A percentile compares a stretch with the other conserved stretches of the same genome.
Conservation (phyloP, 208 protist genomes). For the Crithidia thermophila region DNA sequence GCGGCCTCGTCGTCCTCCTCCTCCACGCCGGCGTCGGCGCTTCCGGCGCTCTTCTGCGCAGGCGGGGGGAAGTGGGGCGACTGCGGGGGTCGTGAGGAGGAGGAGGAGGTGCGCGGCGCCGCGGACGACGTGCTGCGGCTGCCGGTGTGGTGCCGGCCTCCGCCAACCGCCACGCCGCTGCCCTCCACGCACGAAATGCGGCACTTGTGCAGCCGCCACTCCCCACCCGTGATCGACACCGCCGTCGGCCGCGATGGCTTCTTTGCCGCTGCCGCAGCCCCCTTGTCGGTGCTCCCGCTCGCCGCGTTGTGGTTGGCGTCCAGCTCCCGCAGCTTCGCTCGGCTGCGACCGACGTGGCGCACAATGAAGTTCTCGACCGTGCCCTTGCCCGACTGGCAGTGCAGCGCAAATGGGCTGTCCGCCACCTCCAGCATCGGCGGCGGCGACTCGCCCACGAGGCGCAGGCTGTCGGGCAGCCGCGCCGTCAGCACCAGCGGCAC, state of each 20-base stretch:
- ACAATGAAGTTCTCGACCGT: slow-evolving; percentile 81
- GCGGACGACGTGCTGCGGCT: neutral
- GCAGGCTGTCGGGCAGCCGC: slow-evolving; percentile 63
- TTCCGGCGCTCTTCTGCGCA: neutral
- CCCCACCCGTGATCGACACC: slow-evolving; percentile 63
- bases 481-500: slow-evolving; percentile 51
- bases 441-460: slow-evolving; percentile 69
- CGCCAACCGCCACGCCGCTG: slow-evolving; percentile 62
- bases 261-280: slow-evolving; percentile 19
- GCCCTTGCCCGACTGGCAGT: slow-evolving; percentile 63
- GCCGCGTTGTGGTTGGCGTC: slow-evolving; percentile 3
- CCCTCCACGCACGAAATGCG: slow-evolving; percentile 76
- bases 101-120: neutral
- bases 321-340: slow-evolving; percentile 12
- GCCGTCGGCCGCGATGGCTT: slow-evolving; percentile 62
- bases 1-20: slow-evolving; percentile 8
- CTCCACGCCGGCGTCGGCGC: neutral
- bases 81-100: neutral
- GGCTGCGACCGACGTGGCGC: slow-evolving; percentile 50
- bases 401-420: slow-evolving; percentile 49
- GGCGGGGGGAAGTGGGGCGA: neutral
- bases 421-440: slow-evolving; percentile 70
- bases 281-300: neutral
- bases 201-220: slow-evolving; percentile 74
- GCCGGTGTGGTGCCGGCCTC: slow-evolving; percentile 3